Base-by-base conservation (phyloP, 2,329 filamentous ascomycete genomes). In the Dactylellina cionopaga region DNA sequence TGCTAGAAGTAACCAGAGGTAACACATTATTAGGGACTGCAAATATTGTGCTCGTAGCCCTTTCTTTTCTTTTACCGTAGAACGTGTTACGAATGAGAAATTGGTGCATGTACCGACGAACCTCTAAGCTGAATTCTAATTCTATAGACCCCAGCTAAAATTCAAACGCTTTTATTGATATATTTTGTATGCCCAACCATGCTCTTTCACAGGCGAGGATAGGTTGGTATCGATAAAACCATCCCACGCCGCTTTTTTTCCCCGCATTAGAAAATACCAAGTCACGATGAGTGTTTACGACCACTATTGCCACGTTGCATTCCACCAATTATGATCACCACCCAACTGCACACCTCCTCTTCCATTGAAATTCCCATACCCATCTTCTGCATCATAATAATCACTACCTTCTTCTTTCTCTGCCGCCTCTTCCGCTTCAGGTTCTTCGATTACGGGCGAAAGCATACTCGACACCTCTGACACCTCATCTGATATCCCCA, bases 221-320 rank as follows among this genome's bases (percentile, higher is more conserved):
- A 72, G 68, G 68, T 72, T 72, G 68, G 68, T 72, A 72, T 65
- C 68, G 59, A 72, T 72, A 72, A 72, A 72, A 72, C 68, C 68
- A 72, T 64, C 68, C 59, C 39, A 43, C 55, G 39, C 68, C 49
- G 39, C 39, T 43, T 19, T 43, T 43, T 6, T 56, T 56, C 33
- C n/a, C n/a, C n/a, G n/a, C n/a, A 11, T 35, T 25, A 17, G 13
- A 49, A 33, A 10, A 35, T 44, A 24, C 25, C 17, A 58, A 39
- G 54, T 46, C 31, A 25, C 44, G 39, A n/a, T n/a, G n/a, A n/a
- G n/a, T 43, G 22, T 31, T 46, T 31, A 46, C 17, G 15, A 29
- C 35, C 37, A 64, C 19, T 55, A 7, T 19, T 35, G 27, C 13
- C 25, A 29, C 22, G 4, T 9, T 22, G n/a, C 11, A n/a, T n/a